Evolutionary conservation across 2,329 filamentous ascomycete species (phyloP), one percentile per base, ranked within the genome.

Genomic region (Arthrobotrys pseudoclavata): DNA sequence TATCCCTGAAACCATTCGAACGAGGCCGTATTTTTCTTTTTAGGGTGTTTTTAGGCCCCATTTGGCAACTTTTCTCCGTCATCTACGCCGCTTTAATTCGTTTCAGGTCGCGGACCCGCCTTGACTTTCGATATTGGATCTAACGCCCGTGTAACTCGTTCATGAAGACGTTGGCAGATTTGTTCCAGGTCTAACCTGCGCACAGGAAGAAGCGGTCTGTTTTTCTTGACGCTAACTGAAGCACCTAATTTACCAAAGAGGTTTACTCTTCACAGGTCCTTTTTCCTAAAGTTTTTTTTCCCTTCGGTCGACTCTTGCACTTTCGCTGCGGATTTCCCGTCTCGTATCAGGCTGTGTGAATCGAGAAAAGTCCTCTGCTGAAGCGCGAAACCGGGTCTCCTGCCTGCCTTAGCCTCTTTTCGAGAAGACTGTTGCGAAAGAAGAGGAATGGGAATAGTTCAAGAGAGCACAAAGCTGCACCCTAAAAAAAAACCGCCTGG

Each of bases 81-180:
- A 67, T 71, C 52, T 52, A 67, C 29, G 60, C 55, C 67, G 67
- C 61, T 67, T 71, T 77, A 77, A 77, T 67, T 77, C 61, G 74
- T 77, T 77, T 77, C 74, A 71, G 74, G 57, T 70, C 45, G 53
- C 47, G 62, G 61, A 67, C 61, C 67, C 74, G 74, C 67, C 74
- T 77, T 77, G 74, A 77, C 74, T 71, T 76, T 69, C 72, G 72
- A 76, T 69, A 69, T 76, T 76, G 64, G 72, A 76, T 70, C 57
- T 60, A 69, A 69, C 53, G 64, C 60, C 55, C 72, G 66, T 76
- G 66, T 76, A 76, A 76, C 72, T 76, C 29, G 42, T 48, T 24
- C 52, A 48, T 52, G 47, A 74, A 40, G 50, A 70, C 67, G 57
- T 57, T 70, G 55, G 55, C 55, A 62, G 24, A 37, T 62, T 31